Base-by-base conservation (phyloP, 192 early-diverging fungal species). In the Podila minutissima region DNA sequence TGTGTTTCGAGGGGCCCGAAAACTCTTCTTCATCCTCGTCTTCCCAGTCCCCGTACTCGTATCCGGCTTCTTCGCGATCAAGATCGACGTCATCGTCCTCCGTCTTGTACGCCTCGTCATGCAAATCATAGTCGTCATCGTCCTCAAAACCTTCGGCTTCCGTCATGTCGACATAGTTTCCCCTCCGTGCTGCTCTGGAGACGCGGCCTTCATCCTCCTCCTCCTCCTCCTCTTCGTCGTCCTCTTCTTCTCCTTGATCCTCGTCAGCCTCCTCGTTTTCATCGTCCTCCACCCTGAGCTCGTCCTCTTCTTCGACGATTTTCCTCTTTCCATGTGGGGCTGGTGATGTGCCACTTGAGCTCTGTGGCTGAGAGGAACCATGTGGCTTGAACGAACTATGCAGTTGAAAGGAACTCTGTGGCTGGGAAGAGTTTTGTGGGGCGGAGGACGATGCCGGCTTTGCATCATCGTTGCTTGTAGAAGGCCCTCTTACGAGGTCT, bases 211-310 rank as follows among this genome's bases (percentile, higher is more conserved):
- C 62, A 3, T 69, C 75, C 41, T 64, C 75, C 4, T 78, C 74
- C 2, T 63, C 57, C 12, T 86, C 85, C 17, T 77, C 74, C 7
- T 67, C 48, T 17, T 63, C 57, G 0, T 86, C 85, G 19, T 77
- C 74, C 7, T 67, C 48, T 17, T 77, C 78, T 41, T 72, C 67
- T 24, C 61, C 57, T 24, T 50, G 50, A 46, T 22, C 51, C 20
- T 63, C 62, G 7, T 66, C 75, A 31, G 55, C 75, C 4, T 78
- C 74, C 8, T 59, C 57, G 24, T 70, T 26, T 20, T 71, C 64
- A 5, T 31, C 67, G 6, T 68, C 59, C 51, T 74, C 74, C 7
- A 35, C 63, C 4, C 29, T 19, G 15, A 24, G 29, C 1, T 82
- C 83, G 20, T 72, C 81, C 13, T 60, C 64, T 20, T 50, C 50